A percentile compares a stretch with the other conserved stretches of the same genome.
These are phyloP conservation scores for Picochlorum sp. DNA, from an alignment of 139 green algal species.

Conservation along the genomic window DNA sequence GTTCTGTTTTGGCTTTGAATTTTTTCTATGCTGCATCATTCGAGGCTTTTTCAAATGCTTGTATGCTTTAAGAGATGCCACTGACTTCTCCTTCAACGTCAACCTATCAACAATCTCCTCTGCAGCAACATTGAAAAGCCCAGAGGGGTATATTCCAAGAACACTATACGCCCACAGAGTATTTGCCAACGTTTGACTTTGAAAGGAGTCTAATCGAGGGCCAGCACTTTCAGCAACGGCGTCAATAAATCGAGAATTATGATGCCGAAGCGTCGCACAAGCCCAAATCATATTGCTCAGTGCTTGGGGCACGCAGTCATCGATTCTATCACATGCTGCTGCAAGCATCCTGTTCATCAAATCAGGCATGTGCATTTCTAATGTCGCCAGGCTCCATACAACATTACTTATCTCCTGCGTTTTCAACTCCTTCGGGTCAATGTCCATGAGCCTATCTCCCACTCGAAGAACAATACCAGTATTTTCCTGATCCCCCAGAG, in stretches of 20 bases:
- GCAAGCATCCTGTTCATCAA: conserved; percentile 10
- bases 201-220: conserved; percentile 15
- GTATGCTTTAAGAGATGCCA: background rate
- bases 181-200: conserved; percentile 36
- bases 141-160: conserved; percentile 27
- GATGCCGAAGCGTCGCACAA: conserved; percentile 27
- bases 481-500: conserved; percentile 29
- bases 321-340: conserved; percentile 4
- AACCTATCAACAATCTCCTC: conserved; percentile 16
- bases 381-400: conserved; percentile 27
- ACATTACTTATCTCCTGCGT: conserved; percentile 61
- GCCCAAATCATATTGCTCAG: conserved; percentile 43
- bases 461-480: conserved; percentile 12
- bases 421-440: conserved; percentile 25
- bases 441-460: conserved; percentile 4
- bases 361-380: conserved; percentile 10
- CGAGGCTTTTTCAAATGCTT: background rate
- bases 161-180: conserved; percentile 31
- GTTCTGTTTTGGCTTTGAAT: conserved; percentile 1
- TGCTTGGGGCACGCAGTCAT: conserved; percentile 30
- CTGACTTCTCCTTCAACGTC: conserved; percentile 1
- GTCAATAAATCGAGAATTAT: conserved; percentile 16
- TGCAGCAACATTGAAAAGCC: conserved; percentile 22
- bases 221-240: conserved; percentile 10
- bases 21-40: background rate